Percentiles rank a stretch among this genome's conserved stretches.
phyloP scores from a whole-genome alignment of 176 grass and related monocot genomes.

The Miscanthus lutarioriparius region DNA sequence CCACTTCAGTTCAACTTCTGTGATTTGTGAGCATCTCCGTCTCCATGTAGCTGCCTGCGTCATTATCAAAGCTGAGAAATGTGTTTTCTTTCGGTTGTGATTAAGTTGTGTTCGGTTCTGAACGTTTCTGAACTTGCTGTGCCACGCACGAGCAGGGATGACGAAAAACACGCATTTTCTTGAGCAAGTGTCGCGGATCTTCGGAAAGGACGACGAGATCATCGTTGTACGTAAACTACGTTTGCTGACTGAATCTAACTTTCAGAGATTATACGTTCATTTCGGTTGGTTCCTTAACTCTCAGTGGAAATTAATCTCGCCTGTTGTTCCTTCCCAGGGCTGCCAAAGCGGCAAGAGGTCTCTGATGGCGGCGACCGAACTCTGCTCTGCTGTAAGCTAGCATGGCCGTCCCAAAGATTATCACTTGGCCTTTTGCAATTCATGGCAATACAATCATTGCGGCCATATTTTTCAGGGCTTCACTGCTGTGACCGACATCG shows the following conservation, averaged over 20 bases:
- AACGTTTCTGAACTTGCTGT: not conserved
- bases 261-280: not conserved
- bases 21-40: not conserved
- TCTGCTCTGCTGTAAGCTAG: conserved; percentile 65
- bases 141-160: conserved; percentile 38
- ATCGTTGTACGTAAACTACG: conserved; percentile 57
- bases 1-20: not conserved
- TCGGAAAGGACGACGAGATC: conserved; percentile 71
- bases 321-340: conserved; percentile 38
- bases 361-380: conserved; percentile 72
- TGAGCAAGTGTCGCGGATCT: conserved; percentile 54
- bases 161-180: conserved; percentile 63
- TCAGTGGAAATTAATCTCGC: not conserved
- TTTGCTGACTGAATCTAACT: not conserved
- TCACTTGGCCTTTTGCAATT: not conserved
- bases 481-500: conserved; percentile 66
- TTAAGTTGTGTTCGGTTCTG: not conserved
- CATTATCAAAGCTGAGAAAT: not conserved
- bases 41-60: not conserved
- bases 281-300: not conserved
- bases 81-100: not conserved
- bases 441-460: not conserved
- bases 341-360: conserved; percentile 87
- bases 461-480: conserved; percentile 54
- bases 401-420: not conserved